Evolutionary conservation across 169 alveolate species (phyloP).

Genomic region (Ichthyophthirius multifiliis): DNA sequence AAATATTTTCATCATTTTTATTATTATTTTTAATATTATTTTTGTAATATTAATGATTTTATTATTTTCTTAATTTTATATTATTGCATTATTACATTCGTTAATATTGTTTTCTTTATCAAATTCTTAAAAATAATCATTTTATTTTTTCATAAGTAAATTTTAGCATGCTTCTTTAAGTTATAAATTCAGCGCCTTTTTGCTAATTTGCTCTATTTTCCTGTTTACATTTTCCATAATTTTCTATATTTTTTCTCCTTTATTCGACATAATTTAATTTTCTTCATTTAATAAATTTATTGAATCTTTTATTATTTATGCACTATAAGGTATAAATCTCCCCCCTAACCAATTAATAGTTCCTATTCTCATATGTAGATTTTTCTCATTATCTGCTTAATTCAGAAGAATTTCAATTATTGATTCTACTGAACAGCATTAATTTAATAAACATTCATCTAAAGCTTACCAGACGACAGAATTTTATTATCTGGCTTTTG

Average conservation of each 20-base stretch:
- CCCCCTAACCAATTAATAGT: slow-evolving; percentile 3
- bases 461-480: not conserved
- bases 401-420: not conserved
- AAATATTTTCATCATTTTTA: too few species aligned
- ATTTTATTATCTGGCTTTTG: not conserved
- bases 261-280: not conserved
- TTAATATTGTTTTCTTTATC: not conserved
- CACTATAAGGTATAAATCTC: not conserved
- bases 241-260: not conserved
- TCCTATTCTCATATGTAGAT: slow-evolving; percentile 20
- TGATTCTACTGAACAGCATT: not conserved
- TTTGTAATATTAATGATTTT: too few species aligned
- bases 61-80: too few species aligned
- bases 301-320: not conserved
- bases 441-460: not conserved
- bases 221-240: not conserved
- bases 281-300: slow-evolving; percentile 1
- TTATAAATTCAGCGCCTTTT: not conserved
- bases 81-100: too few species aligned
- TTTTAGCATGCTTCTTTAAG: not conserved
- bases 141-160: not conserved
- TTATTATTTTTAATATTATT: too few species aligned
- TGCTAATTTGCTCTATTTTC: not conserved
- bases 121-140: not conserved
- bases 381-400: not conserved